Evolutionary conservation across 352 stramenopile genomes (phyloP).

Genomic region (Globisporangium mamillatum): DNA sequence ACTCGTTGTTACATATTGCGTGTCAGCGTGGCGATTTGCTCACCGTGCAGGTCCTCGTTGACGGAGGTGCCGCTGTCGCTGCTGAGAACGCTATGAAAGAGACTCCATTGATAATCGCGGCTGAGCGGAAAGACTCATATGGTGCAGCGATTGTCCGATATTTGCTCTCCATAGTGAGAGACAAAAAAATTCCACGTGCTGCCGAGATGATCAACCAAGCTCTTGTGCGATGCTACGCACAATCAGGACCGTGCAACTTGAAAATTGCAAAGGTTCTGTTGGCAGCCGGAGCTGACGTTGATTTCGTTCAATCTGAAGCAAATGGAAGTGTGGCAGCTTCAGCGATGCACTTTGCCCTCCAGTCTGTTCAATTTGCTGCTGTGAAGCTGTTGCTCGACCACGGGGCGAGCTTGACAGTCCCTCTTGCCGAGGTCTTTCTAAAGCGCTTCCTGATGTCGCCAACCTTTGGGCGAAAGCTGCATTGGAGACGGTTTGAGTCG

Average conservation of each 20-base stretch:
- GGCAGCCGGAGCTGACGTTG: slow-evolving; percentile 28
- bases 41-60: slow-evolving; percentile 34
- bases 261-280: slow-evolving; percentile 40
- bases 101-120: slow-evolving; percentile 37
- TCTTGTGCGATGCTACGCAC: slow-evolving; percentile 37
- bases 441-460: slow-evolving; percentile 19
- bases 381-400: slow-evolving; percentile 45
- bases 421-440: slow-evolving; percentile 35
- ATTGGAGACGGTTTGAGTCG: slow-evolving; percentile 36
- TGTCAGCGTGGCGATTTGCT: slow-evolving; percentile 32
- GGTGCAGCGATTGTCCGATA: slow-evolving; percentile 28
- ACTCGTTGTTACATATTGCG: slow-evolving; percentile 43
- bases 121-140: slow-evolving; percentile 37
- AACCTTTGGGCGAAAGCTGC: not conserved
- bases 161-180: slow-evolving; percentile 21
- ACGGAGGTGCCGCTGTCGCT: slow-evolving; percentile 33
- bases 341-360: slow-evolving; percentile 33
- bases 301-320: slow-evolving; percentile 16
- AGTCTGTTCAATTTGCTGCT: slow-evolving; percentile 29
- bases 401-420: slow-evolving; percentile 29
- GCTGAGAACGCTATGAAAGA: slow-evolving; percentile 27
- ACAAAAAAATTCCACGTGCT: not conserved
- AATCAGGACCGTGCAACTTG: slow-evolving; percentile 36
- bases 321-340: slow-evolving; percentile 13
- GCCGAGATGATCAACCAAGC: slow-evolving; percentile 28